Conservation (phyloP, 371 early-diverging fungal genomes). For the Syncephalis plumigaleata region DNA sequence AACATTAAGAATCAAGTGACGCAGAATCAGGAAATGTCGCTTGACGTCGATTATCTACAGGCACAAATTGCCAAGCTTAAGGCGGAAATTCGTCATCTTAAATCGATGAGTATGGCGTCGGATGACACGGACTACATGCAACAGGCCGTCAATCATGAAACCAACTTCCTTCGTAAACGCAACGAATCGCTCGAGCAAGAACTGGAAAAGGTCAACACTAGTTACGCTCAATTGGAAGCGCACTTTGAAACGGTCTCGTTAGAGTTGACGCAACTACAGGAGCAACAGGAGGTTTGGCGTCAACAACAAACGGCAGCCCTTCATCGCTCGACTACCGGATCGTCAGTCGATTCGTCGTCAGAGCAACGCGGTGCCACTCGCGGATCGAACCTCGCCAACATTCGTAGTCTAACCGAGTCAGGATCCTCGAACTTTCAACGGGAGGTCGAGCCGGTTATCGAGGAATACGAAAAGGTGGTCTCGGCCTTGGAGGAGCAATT, state of each 20-base stretch:
- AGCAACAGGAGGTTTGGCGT: too few relatives aligned
- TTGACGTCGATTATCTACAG: conserved; percentile 36
- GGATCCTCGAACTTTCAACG: conserved; percentile 23
- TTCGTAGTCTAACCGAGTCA: background rate
- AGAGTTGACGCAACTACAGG: too few relatives aligned
- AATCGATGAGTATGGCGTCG: background rate
- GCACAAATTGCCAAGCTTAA: conserved; percentile 25
- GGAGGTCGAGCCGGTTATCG: conserved; percentile 47
- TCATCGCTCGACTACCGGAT: too few relatives aligned
- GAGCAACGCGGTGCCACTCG: too few relatives aligned
- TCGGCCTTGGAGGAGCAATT: conserved; percentile 33
- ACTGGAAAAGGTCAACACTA: background rate
- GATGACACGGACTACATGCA: too few relatives aligned
- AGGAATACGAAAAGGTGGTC: conserved; percentile 45
- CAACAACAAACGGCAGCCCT: too few relatives aligned
- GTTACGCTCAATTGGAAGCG: too few relatives aligned
- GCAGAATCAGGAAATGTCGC: conserved; percentile 49
- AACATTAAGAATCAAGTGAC: conserved; percentile 68
- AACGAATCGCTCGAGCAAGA: conserved; percentile 1
- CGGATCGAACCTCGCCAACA: too few relatives aligned
- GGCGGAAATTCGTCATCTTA: conserved; percentile 5
- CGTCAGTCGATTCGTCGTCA: too few relatives aligned
- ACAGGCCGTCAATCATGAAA: too few relatives aligned
- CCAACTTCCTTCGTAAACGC: too few relatives aligned
- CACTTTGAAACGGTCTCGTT: too few relatives aligned